phyloP scores from a whole-genome alignment of 331 rosid species.

The Cydonia oblonga region DNA sequence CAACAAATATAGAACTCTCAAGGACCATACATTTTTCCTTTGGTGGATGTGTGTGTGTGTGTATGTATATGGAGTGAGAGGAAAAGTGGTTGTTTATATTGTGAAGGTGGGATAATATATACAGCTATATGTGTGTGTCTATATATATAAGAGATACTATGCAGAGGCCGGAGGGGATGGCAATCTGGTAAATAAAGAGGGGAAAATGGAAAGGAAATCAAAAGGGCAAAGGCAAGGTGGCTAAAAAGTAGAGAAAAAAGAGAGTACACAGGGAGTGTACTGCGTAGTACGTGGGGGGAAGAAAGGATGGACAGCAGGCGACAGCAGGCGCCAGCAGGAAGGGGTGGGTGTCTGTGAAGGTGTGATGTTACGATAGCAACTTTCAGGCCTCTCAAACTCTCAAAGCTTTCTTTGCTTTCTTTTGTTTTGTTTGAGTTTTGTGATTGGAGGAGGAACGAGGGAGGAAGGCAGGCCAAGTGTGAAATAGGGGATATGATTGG shows the following conservation, averaged over 20 bases:
- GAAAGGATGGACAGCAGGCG: neutral
- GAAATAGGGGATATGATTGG: neutral
- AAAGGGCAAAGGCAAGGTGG: neutral
- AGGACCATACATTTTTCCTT: too few relatives aligned
- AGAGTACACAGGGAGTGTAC: neutral
- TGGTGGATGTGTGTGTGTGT: neutral
- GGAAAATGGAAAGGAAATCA: neutral
- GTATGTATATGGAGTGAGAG: neutral
- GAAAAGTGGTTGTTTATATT: neutral
- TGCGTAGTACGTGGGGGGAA: neutral
- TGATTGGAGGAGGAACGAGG: neutral
- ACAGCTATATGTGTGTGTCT: rapidly evolving
- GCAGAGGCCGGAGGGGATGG: neutral
- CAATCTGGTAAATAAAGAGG: neutral
- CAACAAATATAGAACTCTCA: neutral
- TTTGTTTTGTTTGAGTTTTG: neutral
- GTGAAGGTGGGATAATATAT: neutral
- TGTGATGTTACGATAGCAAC: neutral
- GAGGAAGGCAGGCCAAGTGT: neutral
- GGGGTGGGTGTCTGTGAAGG: neutral
- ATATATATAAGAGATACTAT: neutral
- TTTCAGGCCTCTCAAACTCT: neutral
- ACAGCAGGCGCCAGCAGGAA: neutral
- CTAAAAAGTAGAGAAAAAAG: neutral
- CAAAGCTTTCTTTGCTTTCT: neutral